Conservation (phyloP, 2,329 filamentous ascomycete genomes). For the Fusarium sp. region DNA sequence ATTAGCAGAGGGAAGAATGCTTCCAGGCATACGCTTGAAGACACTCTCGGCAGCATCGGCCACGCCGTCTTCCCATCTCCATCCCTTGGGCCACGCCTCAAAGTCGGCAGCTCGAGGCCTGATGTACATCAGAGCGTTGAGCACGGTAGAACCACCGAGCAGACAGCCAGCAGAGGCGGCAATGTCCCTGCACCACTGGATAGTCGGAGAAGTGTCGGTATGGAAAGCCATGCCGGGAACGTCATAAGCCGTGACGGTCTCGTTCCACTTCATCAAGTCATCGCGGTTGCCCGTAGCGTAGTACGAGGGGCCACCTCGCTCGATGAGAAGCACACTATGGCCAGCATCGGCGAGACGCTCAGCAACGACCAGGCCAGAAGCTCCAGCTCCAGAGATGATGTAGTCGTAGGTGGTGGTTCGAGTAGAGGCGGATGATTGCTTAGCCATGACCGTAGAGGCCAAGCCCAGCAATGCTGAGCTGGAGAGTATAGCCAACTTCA, state of each 20-base stretch:
- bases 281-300: constrained; percentile 72
- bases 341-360: constrained; percentile 69
- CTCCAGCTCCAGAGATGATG: constrained; percentile 38
- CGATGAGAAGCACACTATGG: constrained; percentile 71
- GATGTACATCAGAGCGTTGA: constrained; percentile 77
- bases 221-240: constrained; percentile 77
- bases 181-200: constrained; percentile 39
- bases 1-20: constrained; percentile 72
- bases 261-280: constrained; percentile 68
- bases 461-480: constrained; percentile 24
- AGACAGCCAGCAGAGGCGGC: constrained; percentile 66
- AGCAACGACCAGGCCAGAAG: constrained; percentile 38
- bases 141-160: constrained; percentile 73
- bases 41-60: constrained; percentile 67
- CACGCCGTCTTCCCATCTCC: constrained; percentile 68
- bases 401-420: constrained; percentile 36
- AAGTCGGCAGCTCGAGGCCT: constrained; percentile 75
- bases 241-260: constrained; percentile 75
- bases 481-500: constrained; percentile 24
- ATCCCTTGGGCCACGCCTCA: constrained; percentile 75
- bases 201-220: constrained; percentile 67
- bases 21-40: constrained; percentile 65
- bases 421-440: constrained; percentile 7
- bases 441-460: constrained; percentile 18
- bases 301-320: constrained; percentile 70